A percentile compares a stretch with the other conserved stretches of the same genome.
Conservation (phyloP, 139 green algal genomes). For the Nannochloris sp. region DNA sequence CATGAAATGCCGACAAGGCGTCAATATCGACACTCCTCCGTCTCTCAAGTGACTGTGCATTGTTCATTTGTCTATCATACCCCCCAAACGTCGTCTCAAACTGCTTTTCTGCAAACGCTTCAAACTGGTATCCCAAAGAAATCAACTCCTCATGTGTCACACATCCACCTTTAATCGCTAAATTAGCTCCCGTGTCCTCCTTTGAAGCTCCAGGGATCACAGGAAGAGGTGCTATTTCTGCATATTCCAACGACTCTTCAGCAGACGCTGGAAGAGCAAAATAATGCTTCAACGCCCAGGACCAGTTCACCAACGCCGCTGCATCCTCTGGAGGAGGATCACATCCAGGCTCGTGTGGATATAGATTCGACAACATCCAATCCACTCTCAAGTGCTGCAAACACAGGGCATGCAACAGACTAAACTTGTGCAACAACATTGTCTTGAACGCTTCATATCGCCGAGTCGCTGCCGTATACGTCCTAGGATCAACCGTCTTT, state of each 20-base stretch:
- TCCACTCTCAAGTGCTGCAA: constrained; percentile 42
- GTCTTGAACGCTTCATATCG: constrained; percentile 2
- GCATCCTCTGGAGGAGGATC: neutral
- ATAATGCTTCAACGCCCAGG: neutral
- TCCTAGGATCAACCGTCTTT: neutral
- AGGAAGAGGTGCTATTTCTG: neutral
- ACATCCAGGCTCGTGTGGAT: constrained; percentile 12
- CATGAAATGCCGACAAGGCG: neutral
- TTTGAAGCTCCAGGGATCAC: constrained; percentile 1
- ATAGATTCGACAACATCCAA: constrained; percentile 38
- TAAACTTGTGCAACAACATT: constrained; percentile 18
- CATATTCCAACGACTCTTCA: neutral
- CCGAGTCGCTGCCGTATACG: neutral
- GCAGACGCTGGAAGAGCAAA: neutral
- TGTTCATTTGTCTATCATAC: neutral
- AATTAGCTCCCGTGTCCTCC: neutral
- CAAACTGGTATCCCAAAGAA: neutral
- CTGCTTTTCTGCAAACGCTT: constrained; percentile 2
- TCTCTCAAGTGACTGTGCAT: neutral
- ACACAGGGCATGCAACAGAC: constrained; percentile 37
- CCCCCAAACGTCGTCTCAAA: neutral
- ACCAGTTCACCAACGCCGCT: constrained; percentile 6
- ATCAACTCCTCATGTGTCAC: constrained; percentile 1
- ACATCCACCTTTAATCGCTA: neutral
- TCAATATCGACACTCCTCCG: neutral